phyloP scores from a whole-genome alignment of 2,329 filamentous ascomycete species.

The Calonectria pteridis region DNA sequence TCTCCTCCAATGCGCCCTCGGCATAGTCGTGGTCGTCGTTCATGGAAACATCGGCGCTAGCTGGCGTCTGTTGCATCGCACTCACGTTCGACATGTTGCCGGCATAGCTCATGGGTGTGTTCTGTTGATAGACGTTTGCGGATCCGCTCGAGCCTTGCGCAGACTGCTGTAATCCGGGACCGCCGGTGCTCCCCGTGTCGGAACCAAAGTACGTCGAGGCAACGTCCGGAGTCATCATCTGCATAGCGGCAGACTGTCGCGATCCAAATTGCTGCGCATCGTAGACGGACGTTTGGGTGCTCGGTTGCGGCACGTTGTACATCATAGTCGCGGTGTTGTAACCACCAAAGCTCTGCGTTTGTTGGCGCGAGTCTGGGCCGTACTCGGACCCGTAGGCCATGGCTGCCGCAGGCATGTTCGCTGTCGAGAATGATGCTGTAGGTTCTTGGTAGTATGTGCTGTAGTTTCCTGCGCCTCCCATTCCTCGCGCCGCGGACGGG shows the following conservation, averaged over 20 bases:
- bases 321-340: slow-evolving; percentile 78
- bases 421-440: slow-evolving; percentile 63
- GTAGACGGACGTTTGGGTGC: slow-evolving; percentile 75
- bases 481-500: slow-evolving; percentile 60
- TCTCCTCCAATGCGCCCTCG: slow-evolving; percentile 72
- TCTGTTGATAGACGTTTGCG: slow-evolving; percentile 75
- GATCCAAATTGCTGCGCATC: slow-evolving; percentile 81
- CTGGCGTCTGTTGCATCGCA: slow-evolving; percentile 56
- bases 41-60: slow-evolving; percentile 60
- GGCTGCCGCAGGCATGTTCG: slow-evolving; percentile 67
- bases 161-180: slow-evolving; percentile 66
- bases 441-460: slow-evolving; percentile 71
- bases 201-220: slow-evolving; percentile 78
- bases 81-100: slow-evolving; percentile 61
- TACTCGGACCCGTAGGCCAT: slow-evolving; percentile 76
- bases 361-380: slow-evolving; percentile 70
- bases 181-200: slow-evolving; percentile 60
- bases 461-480: slow-evolving; percentile 70
- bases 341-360: slow-evolving; percentile 66
- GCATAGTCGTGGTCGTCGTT: slow-evolving; percentile 69
- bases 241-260: slow-evolving; percentile 81
- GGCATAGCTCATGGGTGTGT: slow-evolving; percentile 66
- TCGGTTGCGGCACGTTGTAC: slow-evolving; percentile 80
- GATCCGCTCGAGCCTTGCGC: slow-evolving; percentile 61
- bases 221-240: slow-evolving; percentile 68